Conservation (phyloP, 1,139 yeast species). For the Suhomyces panamericanus region DNA sequence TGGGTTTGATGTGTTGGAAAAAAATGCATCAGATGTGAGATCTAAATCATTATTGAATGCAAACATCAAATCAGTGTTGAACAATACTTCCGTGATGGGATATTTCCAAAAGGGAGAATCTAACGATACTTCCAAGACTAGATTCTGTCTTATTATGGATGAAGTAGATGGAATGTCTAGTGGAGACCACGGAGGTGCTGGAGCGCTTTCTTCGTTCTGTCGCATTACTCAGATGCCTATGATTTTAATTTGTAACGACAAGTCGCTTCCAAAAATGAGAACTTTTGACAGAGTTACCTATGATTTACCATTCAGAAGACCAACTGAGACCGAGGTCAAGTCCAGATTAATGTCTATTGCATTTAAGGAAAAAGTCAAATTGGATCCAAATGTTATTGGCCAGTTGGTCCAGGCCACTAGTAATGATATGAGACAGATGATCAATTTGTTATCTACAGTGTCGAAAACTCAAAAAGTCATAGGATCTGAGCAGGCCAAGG, state of each 20-base stretch:
- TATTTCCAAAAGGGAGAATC: conserved; percentile 49
- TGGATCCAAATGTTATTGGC: conserved; percentile 80
- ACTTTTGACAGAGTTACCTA: conserved; percentile 86
- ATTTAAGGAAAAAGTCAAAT: conserved; percentile 72
- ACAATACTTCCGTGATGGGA: conserved; percentile 83
- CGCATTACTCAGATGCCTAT: conserved; percentile 84
- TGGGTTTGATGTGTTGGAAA: conserved; percentile 73
- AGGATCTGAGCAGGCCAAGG: conserved; percentile 49
- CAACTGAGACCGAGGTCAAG: conserved; percentile 76
- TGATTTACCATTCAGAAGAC: conserved; percentile 86
- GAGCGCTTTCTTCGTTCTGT: conserved; percentile 88
- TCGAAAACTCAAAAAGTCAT: conserved; percentile 67
- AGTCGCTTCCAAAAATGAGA: conserved; percentile 90
- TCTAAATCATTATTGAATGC: conserved; percentile 73
- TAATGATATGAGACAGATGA: conserved; percentile 92
- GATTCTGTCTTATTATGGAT: conserved; percentile 88
- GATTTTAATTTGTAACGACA: conserved; percentile 91
- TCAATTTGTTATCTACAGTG: conserved; percentile 82
- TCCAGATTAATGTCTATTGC: conserved; percentile 92
- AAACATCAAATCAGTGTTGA: conserved; percentile 68
- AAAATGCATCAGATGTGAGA: conserved; percentile 86
- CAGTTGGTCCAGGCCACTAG: conserved; percentile 83
- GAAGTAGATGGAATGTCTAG: conserved; percentile 99
- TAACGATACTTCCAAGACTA: conserved; percentile 29
- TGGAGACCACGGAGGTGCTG: conserved; percentile 99